Evolutionary conservation across 345 rosid genomes (phyloP).

Genomic region (Aurinia saxatilis): DNA sequence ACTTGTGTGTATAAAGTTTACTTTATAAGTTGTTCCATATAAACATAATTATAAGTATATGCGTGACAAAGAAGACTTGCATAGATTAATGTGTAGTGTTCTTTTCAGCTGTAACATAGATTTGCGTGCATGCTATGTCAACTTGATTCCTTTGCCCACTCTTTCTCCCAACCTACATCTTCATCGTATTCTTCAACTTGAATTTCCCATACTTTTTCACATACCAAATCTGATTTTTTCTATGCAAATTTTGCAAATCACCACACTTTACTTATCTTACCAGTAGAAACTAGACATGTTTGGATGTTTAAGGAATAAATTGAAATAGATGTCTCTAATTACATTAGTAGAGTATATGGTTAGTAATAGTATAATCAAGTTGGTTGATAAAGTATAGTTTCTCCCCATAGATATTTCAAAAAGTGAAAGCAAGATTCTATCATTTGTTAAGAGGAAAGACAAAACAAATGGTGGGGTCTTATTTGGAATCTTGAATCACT

Average conservation of each 20-base stretch:
- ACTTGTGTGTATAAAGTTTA: constrained; percentile 1
- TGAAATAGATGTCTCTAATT: background rate
- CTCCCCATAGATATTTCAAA: background rate
- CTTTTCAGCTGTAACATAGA: constrained; percentile 16
- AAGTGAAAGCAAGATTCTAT: constrained; percentile 23
- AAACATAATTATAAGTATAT: background rate
- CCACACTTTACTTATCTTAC: background rate
- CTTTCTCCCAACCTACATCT: background rate
- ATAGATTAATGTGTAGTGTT: constrained; percentile 16
- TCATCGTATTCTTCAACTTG: constrained; percentile 17
- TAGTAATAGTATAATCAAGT: constrained; percentile 12
- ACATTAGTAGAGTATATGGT: background rate
- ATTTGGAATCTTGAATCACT: constrained; percentile 21
- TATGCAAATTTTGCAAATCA: too few relatives aligned
- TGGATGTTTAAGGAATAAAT: background rate
- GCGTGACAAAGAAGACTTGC: constrained; percentile 1
- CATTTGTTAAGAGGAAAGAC: constrained; percentile 17
- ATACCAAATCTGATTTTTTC: too few relatives aligned
- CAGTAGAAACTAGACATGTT: background rate
- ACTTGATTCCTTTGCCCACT: constrained; percentile 27
- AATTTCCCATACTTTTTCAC: constrained; percentile 11
- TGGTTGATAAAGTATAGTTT: constrained; percentile 15
- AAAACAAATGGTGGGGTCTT: constrained; percentile 14
- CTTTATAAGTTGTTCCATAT: background rate
- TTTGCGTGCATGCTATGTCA: constrained; percentile 28